Percentiles rank a stretch among this genome's conserved stretches.
These are phyloP conservation scores for Salicornia ramosissima DNA, from an alignment of 148 eudicot genomes.

Conservation along the genomic window DNA sequence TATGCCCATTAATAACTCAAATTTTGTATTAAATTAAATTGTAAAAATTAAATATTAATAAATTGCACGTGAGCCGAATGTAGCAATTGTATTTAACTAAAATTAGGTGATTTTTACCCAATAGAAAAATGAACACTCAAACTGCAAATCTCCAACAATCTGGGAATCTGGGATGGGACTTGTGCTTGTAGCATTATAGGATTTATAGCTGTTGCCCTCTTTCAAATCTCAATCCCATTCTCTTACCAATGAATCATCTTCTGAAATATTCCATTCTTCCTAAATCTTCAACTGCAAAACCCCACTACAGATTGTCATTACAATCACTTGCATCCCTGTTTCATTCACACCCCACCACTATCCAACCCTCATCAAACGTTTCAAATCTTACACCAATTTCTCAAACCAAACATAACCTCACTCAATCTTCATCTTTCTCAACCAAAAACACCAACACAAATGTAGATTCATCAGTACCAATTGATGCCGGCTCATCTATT, in stretches of 20 bases:
- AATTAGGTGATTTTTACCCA: no score
- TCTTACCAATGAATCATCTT: slow-evolving; percentile 18
- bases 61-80: no score
- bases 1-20: no score
- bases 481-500: slow-evolving; percentile 71
- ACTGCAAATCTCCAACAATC: no score
- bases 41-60: no score
- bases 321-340: slow-evolving; percentile 3
- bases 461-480: slow-evolving; percentile 14
- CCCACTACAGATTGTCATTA: neutral
- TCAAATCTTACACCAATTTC: slow-evolving; percentile 13
- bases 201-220: no score
- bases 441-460: slow-evolving; percentile 12
- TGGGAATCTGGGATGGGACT: neutral
- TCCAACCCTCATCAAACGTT: slow-evolving; percentile 4
- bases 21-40: no score
- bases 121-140: no score
- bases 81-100: no score
- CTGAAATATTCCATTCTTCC: slow-evolving; percentile 3
- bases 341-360: neutral
- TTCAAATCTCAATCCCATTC: neutral
- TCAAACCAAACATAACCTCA: neutral
- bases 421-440: slow-evolving; percentile 13
- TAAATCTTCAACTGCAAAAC: neutral
- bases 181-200: no score